Percentiles rank a stretch among this genome's conserved stretches.
Conservation (phyloP, 371 early-diverging fungal genomes). For the Aphelidium insulamus region DNA sequence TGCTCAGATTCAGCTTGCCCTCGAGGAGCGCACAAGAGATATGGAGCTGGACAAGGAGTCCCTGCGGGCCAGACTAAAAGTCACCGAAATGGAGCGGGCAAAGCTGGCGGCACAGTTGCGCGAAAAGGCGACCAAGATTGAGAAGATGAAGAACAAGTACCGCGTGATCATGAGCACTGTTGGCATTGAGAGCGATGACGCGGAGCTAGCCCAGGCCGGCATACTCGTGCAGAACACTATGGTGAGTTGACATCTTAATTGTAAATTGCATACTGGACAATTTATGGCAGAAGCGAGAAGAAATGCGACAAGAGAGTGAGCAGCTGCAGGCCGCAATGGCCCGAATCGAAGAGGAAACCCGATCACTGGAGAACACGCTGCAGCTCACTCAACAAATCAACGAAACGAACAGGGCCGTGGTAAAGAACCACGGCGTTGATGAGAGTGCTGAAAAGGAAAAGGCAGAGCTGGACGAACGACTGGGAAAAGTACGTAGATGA, state of each 20-base stretch:
- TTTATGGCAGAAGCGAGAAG: constrained; percentile 9
- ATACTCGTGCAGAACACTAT: neutral
- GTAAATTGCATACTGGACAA: neutral
- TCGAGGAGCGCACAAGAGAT: constrained; percentile 25
- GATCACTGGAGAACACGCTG: too few species aligned
- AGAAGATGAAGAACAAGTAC: constrained; percentile 20
- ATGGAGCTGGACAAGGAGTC: constrained; percentile 22
- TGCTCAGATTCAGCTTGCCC: constrained; percentile 18
- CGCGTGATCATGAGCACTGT: constrained; percentile 9
- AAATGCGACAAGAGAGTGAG: constrained; percentile 15
- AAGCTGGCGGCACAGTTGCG: constrained; percentile 18
- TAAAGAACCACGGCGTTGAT: too few species aligned
- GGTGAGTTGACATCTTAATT: constrained; percentile 3
- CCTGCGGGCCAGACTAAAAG: constrained; percentile 16
- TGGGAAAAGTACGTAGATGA: too few species aligned
- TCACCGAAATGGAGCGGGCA: constrained; percentile 21
- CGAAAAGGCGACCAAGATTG: constrained; percentile 19
- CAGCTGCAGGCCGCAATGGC: too few species aligned
- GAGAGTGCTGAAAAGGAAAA: too few species aligned
- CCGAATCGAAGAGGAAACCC: too few species aligned
- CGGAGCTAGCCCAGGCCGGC: constrained; percentile 11
- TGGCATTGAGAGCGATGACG: constrained; percentile 8
- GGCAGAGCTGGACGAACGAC: too few species aligned
- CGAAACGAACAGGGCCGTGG: too few species aligned
- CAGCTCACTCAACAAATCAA: too few species aligned